Base-by-base conservation (phyloP, 345 rosid genomes). In the Nasturtium officinale region DNA sequence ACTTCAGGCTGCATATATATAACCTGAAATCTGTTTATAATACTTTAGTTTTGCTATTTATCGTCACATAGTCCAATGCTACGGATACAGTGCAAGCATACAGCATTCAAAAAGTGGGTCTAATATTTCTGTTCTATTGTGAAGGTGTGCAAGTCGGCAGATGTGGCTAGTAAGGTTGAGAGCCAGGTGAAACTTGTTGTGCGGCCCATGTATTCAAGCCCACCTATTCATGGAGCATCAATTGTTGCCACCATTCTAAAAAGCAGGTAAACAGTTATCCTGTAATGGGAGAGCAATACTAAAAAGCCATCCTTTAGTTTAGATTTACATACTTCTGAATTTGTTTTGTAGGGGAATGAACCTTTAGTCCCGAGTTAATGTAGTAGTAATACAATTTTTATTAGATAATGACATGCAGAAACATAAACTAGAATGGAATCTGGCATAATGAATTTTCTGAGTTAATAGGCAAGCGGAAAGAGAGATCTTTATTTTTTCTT, bases 171-270 rank as follows among this genome's bases (percentile, higher is more conserved):
- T 57, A 85, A 79, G 76, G 91, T 89, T 69, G 87, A 84, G 81
- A 87, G 90, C 77, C 95, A 87, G 82, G 78, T 87, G 84, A 87
- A 89, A 72, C 89, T 86, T 52, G 88, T 89, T 61, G 88, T 89
- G 67, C 79, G 91, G 12, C 88, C 95, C 65, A 85, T 89, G 95
- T 87, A 87, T 56, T 85, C 90, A 16, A 85, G 75, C 65, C 91
- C 91, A 59, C 89, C 95, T 26, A 75, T 89, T 63, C 95, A 87
- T 61, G 95, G 95, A 71, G 95, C 91, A 69, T 85, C 90, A 26
- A 85, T 89, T 69, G 91, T 84, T 72, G 83, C 91, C 37, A 80
- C 87, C 58, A 85, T 89, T 50, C 83, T 89, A 51, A 85, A 84
- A 72, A 85, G 83, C 74, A 85, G 84, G 96, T 85, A 74, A 28